These are phyloP conservation scores for Pyrenophora graminea DNA, from an alignment of 2,329 filamentous ascomycete species.

Conservation along the genomic window DNA sequence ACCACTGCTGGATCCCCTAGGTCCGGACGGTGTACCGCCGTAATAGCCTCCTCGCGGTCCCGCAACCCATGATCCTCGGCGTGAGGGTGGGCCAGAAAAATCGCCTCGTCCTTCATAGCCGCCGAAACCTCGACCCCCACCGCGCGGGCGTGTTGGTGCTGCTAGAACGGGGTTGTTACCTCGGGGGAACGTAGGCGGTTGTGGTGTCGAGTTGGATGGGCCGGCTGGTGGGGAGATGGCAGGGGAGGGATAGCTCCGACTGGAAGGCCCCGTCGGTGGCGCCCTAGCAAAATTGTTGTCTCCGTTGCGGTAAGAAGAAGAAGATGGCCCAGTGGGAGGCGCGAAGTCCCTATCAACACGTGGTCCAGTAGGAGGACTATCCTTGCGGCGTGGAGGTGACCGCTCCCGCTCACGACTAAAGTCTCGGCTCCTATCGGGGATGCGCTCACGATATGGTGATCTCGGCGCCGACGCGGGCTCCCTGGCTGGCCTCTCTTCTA, in stretches of 20 bases:
- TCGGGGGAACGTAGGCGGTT: slow-evolving; percentile 43
- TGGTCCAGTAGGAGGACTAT: slow-evolving; percentile 44
- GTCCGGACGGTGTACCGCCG: slow-evolving; percentile 41
- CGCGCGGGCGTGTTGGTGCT: slow-evolving; percentile 47
- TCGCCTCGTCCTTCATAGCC: slow-evolving; percentile 44
- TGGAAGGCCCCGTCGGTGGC: slow-evolving; percentile 47
- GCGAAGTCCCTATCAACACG: slow-evolving; percentile 44
- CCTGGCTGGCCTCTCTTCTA: slow-evolving; percentile 33
- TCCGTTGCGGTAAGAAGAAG: slow-evolving; percentile 43
- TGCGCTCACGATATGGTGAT: slow-evolving; percentile 43
- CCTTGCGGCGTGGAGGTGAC: slow-evolving; percentile 45
- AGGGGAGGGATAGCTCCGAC: slow-evolving; percentile 42
- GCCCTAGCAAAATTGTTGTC: slow-evolving; percentile 42
- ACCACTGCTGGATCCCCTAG: slow-evolving; percentile 35
- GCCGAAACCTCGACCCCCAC: slow-evolving; percentile 48
- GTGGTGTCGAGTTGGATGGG: slow-evolving; percentile 36
- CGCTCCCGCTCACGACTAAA: slow-evolving; percentile 34
- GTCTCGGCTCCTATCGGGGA: slow-evolving; percentile 37
- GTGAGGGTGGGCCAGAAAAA: slow-evolving; percentile 38
- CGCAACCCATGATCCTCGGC: slow-evolving; percentile 44
- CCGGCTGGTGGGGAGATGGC: slow-evolving; percentile 49
- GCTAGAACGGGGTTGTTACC: slow-evolving; percentile 44
- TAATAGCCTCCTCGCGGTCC: slow-evolving; percentile 36
- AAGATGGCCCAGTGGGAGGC: slow-evolving; percentile 44
- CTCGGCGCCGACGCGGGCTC: slow-evolving; percentile 39